Percentiles rank a stretch among this genome's conserved stretches.
phyloP scores from a whole-genome alignment of 78 protist genomes.

The slime mould (Dictyostelium discoideum) region dicty_2.7 NC_007088.5:2078501-2079000 shows the following conservation, averaged over 20 bases:
- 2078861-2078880: neutral
- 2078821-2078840: constrained; percentile 29
- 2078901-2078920: neutral
- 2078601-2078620: neutral
- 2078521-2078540: neutral
- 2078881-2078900: neutral
- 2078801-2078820: constrained; percentile 4
- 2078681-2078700: neutral
- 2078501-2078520: too few relatives aligned
- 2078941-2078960: constrained; percentile 49
- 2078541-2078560: neutral
- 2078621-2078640: neutral
- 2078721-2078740: neutral
- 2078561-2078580: constrained; percentile 34
- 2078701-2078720: neutral
- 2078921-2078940: constrained; percentile 41
- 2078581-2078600: neutral
- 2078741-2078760: constrained; percentile 57
- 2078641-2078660: neutral
- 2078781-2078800: neutral
- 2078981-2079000: neutral
- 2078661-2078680: constrained; percentile 12
- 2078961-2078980: neutral
- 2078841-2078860: constrained; percentile 13
- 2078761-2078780: neutral